Evolutionary conservation across 257 asterid species (phyloP).

Genomic region (Forsythia viridissima): DNA sequence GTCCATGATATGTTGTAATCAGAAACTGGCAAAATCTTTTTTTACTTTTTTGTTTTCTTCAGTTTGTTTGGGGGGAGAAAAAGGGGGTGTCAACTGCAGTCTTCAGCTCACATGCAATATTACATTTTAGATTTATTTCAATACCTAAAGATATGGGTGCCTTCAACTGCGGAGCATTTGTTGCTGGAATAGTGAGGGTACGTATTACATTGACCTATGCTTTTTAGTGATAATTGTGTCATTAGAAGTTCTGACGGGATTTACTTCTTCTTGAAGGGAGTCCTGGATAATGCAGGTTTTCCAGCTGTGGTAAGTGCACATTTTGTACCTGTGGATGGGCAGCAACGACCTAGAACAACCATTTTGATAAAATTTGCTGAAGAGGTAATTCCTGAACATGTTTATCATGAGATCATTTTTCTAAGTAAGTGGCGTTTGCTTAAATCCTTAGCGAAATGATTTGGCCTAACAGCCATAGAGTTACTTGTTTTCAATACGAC

Average conservation of each 20-base stretch:
- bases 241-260: conserved; percentile 17
- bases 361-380: conserved; percentile 92
- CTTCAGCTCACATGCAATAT: conserved; percentile 24
- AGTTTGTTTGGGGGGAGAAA: background rate
- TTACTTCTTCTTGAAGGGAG: conserved; percentile 63
- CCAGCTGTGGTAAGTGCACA: conserved; percentile 95
- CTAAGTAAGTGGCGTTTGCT: background rate
- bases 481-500: conserved; percentile 3
- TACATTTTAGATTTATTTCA: conserved; percentile 72
- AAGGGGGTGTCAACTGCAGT: background rate
- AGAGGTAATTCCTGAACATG: conserved; percentile 56
- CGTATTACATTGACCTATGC: conserved; percentile 15
- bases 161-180: conserved; percentile 96
- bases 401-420: background rate
- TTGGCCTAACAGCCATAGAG: conserved; percentile 9
- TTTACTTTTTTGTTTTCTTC: background rate
- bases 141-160: conserved; percentile 98
- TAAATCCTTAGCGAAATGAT: conserved; percentile 3
- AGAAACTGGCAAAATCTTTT: background rate
- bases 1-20: background rate
- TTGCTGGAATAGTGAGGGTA: conserved; percentile 96
- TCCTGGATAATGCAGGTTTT: conserved; percentile 88
- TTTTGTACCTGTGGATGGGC: conserved; percentile 97
- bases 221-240: conserved; percentile 1
- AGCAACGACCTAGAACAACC: conserved; percentile 90